phyloP scores from a whole-genome alignment of 768 basidiomycete genomes.

The Leccinum barrowsii region DNA sequence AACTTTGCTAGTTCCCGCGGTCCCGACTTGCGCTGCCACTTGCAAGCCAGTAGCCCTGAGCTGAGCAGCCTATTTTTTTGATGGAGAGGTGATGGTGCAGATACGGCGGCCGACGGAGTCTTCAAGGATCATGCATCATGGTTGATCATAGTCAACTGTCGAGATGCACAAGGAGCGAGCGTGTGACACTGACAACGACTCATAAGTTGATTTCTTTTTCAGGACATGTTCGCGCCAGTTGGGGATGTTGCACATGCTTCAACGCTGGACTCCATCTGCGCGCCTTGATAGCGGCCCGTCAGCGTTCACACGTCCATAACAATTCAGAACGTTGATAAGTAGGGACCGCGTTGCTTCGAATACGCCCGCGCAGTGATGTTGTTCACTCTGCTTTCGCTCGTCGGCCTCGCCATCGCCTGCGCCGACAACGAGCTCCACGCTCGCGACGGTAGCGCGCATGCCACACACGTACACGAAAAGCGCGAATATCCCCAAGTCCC shows the following conservation, averaged over 20 bases:
- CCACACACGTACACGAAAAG: slow-evolving; percentile 27
- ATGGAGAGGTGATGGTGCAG: not conserved
- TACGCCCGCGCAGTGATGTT: slow-evolving; percentile 4
- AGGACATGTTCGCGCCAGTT: not conserved
- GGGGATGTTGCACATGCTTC: not conserved
- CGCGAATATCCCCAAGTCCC: slow-evolving; percentile 40
- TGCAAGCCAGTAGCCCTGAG: not conserved
- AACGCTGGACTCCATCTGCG: not conserved
- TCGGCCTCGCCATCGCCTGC: slow-evolving; percentile 25
- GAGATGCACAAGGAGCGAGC: not conserved
- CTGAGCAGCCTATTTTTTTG: not conserved
- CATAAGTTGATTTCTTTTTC: not conserved
- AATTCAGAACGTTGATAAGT: not conserved
- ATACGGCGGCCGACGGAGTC: not conserved
- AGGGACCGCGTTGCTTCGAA: not conserved
- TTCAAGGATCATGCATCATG: no score
- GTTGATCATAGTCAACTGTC: not conserved
- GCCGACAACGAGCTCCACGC: slow-evolving; percentile 12
- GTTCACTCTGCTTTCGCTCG: slow-evolving; percentile 17
- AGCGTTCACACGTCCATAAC: not conserved
- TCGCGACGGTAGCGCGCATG: slow-evolving; percentile 34
- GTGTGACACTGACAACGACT: not conserved
- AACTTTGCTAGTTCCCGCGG: not conserved
- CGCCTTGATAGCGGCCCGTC: not conserved
- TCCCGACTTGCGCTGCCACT: not conserved